Percentiles rank a stretch among this genome's conserved stretches.
Conservation (phyloP, 257 asterid species). For the Avicennia marina region DNA sequence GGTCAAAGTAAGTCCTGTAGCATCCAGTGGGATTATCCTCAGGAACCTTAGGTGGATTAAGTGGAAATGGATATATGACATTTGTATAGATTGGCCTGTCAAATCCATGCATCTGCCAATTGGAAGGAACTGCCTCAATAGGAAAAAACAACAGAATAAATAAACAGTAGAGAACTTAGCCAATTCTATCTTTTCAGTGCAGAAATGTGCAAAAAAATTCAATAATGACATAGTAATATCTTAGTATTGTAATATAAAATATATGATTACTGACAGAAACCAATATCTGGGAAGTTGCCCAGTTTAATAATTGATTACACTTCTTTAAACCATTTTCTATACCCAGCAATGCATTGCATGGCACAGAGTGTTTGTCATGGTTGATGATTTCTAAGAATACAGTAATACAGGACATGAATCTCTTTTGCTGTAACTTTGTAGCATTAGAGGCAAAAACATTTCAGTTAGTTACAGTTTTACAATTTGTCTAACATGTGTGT, state of each 20-base stretch:
- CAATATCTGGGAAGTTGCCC: background rate
- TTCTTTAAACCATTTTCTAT: background rate
- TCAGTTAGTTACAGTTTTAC: too few species aligned
- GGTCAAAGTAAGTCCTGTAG: conserved; percentile 73
- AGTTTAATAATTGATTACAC: background rate
- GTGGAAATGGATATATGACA: conserved; percentile 71
- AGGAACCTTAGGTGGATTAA: conserved; percentile 91
- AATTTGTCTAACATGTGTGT: background rate
- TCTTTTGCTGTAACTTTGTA: background rate
- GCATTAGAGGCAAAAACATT: background rate
- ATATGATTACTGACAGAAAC: background rate
- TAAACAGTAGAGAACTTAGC: background rate
- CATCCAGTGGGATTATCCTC: conserved; percentile 97
- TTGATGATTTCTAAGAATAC: background rate
- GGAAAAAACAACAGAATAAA: conserved; percentile 12
- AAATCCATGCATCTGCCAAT: conserved; percentile 98
- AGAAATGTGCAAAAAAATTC: background rate
- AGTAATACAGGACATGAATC: background rate
- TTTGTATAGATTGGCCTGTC: conserved; percentile 92
- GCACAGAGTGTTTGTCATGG: background rate
- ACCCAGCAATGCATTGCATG: background rate
- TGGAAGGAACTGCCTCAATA: conserved; percentile 83
- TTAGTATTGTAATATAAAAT: conserved; percentile 2
- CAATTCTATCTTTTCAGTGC: conserved; percentile 3
- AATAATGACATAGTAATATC: background rate